Evolutionary conservation across 2,329 filamentous ascomycete genomes (phyloP), one percentile per base, ranked within the genome.

Genomic region (Aphanoascus verrucosus): DNA sequence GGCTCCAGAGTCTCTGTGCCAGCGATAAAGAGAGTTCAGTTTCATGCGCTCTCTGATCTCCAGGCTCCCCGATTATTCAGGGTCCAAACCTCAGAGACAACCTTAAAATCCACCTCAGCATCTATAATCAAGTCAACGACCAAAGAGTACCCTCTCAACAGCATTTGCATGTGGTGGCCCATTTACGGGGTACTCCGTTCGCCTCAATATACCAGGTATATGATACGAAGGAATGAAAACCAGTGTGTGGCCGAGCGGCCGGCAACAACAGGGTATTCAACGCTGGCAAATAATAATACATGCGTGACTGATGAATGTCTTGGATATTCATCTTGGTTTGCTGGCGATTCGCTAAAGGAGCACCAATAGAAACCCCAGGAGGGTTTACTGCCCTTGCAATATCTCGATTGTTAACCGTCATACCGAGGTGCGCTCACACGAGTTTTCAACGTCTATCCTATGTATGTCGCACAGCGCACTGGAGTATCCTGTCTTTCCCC

Each of bases 291-390:
- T 37, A 12, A 38, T n/a, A 20, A 4, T 15, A 37, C 28, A 12
- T 41, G 20, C 34, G n/a, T 31, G 11, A 50, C 32, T 42, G 37
- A 9, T 9, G 12, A 34, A 15, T 50, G 38, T 50, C 47, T 43
- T 50, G 37, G 48, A 40, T 8, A 43, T 43, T 35, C 48, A 41
- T 31, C 38, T 35, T 43, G 38, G 28, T 43, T 20, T 43, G 48
- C 48, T 49, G 47, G 47, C 47, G 41, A 43, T 50, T 50, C 48
- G 48, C 48, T 50, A 50, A 50, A 43, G 17, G 32, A 12, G 38
- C 48, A 43, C 48, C 48, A 50, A 50, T 50, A 23, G 34, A 42
- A 43, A 50, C 19, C 20, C 15, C 48, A 37, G 37, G 38, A 20
- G 15, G 48, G 23, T 31, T 28, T 19, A 12, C 31, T 50, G 32